Conservation (phyloP, 164 flowering plant genomes). For the Santalum album region DNA sequence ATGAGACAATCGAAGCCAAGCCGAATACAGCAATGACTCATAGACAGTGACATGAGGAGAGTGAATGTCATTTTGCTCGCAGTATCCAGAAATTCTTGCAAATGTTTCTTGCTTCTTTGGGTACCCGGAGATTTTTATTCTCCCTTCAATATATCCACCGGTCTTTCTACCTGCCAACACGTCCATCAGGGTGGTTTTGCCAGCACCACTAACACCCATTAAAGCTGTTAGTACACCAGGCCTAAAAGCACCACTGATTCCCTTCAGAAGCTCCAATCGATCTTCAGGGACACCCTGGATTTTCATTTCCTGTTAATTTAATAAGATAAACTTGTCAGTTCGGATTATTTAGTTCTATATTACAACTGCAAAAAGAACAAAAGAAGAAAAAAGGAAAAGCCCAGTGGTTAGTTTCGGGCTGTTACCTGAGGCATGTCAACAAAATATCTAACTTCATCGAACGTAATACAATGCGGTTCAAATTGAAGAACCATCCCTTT, state of each 20-base stretch:
- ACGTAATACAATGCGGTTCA: slow-evolving; percentile 46
- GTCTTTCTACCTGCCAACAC: slow-evolving; percentile 36
- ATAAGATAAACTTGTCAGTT: not conserved
- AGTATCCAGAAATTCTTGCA: slow-evolving; percentile 33
- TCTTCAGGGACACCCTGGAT: slow-evolving; percentile 36
- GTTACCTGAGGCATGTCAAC: slow-evolving; percentile 41
- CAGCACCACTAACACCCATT: slow-evolving; percentile 40
- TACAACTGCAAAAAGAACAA: not conserved
- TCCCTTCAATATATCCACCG: slow-evolving; percentile 35
- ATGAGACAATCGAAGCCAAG: slow-evolving; percentile 24
- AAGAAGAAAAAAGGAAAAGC: too few relatives aligned
- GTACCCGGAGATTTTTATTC: slow-evolving; percentile 25
- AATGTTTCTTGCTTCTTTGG: slow-evolving; percentile 35
- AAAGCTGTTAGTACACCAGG: slow-evolving; percentile 37
- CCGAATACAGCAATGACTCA: slow-evolving; percentile 28
- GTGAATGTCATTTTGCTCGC: slow-evolving; percentile 39
- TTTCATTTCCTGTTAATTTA: slow-evolving; percentile 37
- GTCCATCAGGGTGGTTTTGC: slow-evolving; percentile 37
- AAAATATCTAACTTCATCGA: slow-evolving; percentile 47
- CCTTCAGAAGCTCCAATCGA: slow-evolving; percentile 31
- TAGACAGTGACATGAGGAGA: slow-evolving; percentile 39
- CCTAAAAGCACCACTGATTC: slow-evolving; percentile 36
- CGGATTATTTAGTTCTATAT: not conserved
- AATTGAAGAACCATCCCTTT: slow-evolving; percentile 74
- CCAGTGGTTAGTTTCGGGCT: not conserved